These are phyloP conservation scores for Aspergillus olivimuriae DNA, from an alignment of 495 filamentous ascomycete genomes.

Conservation along the genomic window DNA sequence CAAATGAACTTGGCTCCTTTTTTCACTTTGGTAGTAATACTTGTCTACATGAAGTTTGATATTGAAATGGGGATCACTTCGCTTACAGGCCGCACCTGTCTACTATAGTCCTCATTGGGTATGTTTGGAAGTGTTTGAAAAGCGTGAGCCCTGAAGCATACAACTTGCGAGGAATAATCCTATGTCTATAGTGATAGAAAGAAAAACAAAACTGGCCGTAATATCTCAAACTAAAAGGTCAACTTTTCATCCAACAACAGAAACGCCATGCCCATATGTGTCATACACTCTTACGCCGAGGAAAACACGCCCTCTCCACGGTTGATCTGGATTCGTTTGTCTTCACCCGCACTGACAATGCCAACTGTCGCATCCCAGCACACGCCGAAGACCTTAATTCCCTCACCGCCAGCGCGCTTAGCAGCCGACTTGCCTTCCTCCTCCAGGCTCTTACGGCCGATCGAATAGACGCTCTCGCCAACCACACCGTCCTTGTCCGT, in stretches of 20 bases:
- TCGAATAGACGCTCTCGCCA: constrained; percentile 72
- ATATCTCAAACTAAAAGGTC: constrained; percentile 5
- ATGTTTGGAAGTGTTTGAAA: too few species aligned
- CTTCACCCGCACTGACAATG: constrained; percentile 88
- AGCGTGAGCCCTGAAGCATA: too few species aligned
- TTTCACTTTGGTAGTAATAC: too few species aligned
- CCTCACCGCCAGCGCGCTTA: constrained; percentile 60
- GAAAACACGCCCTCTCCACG: constrained; percentile 47
- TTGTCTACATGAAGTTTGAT: too few species aligned
- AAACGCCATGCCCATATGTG: constrained; percentile 33
- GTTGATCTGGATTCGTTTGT: constrained; percentile 90
- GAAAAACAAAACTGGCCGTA: neutral
- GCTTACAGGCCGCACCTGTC: too few species aligned
- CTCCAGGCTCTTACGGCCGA: constrained; percentile 63
- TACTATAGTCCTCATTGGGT: too few species aligned
- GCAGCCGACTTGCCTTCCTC: constrained; percentile 44
- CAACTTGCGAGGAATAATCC: too few species aligned
- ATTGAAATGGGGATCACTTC: too few species aligned
- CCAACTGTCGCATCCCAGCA: constrained; percentile 78
- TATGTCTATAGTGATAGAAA: too few species aligned
- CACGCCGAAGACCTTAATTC: constrained; percentile 85
- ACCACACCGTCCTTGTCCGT: constrained; percentile 61
- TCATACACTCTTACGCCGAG: constrained; percentile 24
- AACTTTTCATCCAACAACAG: constrained; percentile 33
- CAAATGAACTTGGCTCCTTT: too few species aligned